Percentiles rank a stretch among this genome's conserved stretches.
phyloP scores from a whole-genome alignment of 805 yeast genomes.

The Yamadazyma endophytica region DNA sequence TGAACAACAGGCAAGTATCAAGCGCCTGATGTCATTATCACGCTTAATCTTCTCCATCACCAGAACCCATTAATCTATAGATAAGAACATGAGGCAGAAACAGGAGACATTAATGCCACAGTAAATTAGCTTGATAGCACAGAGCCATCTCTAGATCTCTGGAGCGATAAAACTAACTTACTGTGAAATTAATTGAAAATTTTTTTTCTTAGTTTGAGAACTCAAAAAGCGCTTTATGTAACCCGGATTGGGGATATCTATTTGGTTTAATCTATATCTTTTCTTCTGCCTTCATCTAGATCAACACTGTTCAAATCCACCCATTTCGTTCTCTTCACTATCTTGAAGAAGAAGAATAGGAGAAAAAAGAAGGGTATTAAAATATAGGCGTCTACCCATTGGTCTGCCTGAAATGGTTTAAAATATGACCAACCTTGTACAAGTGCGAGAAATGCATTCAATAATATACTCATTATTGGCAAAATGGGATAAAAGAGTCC shows the following conservation, averaged over 20 bases:
- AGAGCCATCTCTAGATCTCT: no score
- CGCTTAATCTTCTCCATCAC: constrained; percentile 62
- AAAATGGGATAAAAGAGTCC: constrained; percentile 47
- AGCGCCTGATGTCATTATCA: constrained; percentile 27
- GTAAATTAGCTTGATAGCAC: no score
- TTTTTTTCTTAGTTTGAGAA: no score
- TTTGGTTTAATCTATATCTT: constrained; percentile 25
- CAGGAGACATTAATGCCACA: constrained; percentile 46
- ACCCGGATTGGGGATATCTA: no score
- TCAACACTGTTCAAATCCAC: constrained; percentile 43
- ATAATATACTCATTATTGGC: constrained; percentile 45
- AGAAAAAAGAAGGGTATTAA: constrained; percentile 55
- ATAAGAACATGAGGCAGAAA: constrained; percentile 58
- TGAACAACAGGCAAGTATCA: constrained; percentile 44
- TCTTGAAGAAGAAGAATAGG: constrained; percentile 32
- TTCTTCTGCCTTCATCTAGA: constrained; percentile 49
- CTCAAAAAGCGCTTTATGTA: no score
- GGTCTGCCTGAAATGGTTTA: constrained; percentile 48
- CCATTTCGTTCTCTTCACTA: constrained; percentile 38
- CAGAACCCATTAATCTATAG: constrained; percentile 57
- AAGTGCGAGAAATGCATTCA: constrained; percentile 50
- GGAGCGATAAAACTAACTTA: no score
- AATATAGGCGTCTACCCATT: constrained; percentile 56
- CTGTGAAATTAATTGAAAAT: no score
- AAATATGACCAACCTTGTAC: constrained; percentile 67